Conservation (phyloP, 257 asterid genomes). For the Verbascum thapsus region DNA sequence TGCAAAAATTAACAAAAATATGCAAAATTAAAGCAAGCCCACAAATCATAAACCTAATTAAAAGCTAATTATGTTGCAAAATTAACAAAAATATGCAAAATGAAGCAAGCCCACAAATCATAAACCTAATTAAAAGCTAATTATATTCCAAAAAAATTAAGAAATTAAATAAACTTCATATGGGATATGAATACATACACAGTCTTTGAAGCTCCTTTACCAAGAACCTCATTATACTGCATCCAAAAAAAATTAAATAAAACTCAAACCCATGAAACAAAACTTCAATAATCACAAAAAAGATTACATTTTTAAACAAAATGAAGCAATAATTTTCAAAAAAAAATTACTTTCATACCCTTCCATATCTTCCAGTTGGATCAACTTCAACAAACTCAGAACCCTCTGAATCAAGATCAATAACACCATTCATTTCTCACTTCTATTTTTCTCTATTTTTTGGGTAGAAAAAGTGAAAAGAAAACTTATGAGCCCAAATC, state of each 20-base stretch:
- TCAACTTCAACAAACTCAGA: conserved; percentile 88
- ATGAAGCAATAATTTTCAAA: conserved; percentile 14
- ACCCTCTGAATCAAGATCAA: conserved; percentile 61
- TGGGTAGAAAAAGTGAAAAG: conserved; percentile 21
- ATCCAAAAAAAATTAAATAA: conserved; percentile 28
- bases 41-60: too few species aligned
- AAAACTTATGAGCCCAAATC: too few species aligned
- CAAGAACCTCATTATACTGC: conserved; percentile 96
- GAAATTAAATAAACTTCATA: too few species aligned
- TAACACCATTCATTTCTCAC: conserved; percentile 57
- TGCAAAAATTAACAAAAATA: conserved; percentile 22
- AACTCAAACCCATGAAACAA: conserved; percentile 12
- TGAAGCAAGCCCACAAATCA: too few species aligned
- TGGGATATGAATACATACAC: conserved; percentile 67
- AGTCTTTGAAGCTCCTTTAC: conserved; percentile 92
- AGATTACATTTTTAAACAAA: background rate
- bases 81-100: too few species aligned
- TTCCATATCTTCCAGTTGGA: conserved; percentile 96
- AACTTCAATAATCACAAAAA: background rate
- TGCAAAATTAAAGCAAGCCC: too few species aligned
- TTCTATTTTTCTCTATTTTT: too few species aligned
- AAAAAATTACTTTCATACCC: conserved; percentile 49
- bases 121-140: too few species aligned
- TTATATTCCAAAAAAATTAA: conserved; percentile 4
- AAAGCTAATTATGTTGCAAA: too few species aligned